Evolutionary conservation across 2,329 filamentous ascomycete genomes (phyloP).

Genomic region (Cadophora gregata): DNA sequence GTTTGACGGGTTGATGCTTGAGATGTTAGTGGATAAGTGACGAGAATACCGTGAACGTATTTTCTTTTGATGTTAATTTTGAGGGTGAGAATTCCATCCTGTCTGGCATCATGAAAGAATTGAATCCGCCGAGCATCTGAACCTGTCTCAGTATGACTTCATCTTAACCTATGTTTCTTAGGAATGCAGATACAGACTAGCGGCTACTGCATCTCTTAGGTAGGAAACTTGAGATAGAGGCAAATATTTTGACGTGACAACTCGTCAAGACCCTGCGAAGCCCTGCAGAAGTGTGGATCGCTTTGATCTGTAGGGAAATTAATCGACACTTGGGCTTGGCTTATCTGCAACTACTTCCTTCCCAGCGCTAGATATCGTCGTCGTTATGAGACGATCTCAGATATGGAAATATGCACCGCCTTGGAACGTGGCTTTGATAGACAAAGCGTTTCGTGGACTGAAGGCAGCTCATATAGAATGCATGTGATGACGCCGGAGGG

Average conservation of each 20-base stretch:
- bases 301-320: background rate
- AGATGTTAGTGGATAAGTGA: no score
- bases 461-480: background rate
- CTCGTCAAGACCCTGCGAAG: background rate
- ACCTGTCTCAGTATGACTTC: background rate
- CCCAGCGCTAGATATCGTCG: background rate
- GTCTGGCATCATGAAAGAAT: background rate
- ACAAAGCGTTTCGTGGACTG: background rate
- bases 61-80: background rate
- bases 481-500: background rate
- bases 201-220: background rate
- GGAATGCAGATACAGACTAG: background rate
- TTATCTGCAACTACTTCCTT: slow-evolving; percentile 6
- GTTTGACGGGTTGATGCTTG: background rate
- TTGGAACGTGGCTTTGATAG: slow-evolving; percentile 3
- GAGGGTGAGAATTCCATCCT: no score
- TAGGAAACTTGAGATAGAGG: background rate
- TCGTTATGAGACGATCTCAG: background rate
- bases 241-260: background rate
- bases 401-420: slow-evolving; percentile 7
- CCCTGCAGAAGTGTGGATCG: background rate
- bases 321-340: slow-evolving; percentile 3
- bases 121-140: background rate
- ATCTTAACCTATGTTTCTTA: background rate
- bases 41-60: background rate